phyloP scores from a whole-genome alignment of 225 moss, liverwort and hornwort genomes.

The Takakia lepidozioides region DNA sequence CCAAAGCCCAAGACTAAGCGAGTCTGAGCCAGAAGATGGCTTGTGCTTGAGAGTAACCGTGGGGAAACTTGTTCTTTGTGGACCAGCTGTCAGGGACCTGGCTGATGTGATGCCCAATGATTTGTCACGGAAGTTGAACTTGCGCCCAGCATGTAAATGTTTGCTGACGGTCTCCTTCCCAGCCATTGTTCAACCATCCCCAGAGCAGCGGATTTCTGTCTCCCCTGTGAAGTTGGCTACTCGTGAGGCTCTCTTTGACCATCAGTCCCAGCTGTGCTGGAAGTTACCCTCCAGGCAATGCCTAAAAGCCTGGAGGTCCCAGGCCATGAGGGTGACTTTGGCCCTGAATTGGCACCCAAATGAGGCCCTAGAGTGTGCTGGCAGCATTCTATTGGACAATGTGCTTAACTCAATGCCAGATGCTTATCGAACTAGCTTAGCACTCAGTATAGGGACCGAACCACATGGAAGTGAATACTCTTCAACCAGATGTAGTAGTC shows the following conservation, averaged over 20 bases:
- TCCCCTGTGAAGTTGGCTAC: slow-evolving; percentile 20
- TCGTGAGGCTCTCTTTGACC: slow-evolving; percentile 34
- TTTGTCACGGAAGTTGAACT: background rate
- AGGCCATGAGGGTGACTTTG: slow-evolving; percentile 17
- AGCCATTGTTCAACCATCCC: slow-evolving; percentile 18
- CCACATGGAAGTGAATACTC: too few species aligned
- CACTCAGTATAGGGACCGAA: too few species aligned
- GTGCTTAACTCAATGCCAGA: slow-evolving; percentile 28
- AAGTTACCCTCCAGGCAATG: slow-evolving; percentile 13
- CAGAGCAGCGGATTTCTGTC: slow-evolving; percentile 26
- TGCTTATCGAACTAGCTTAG: slow-evolving; percentile 23
- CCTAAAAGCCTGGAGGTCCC: slow-evolving; percentile 20
- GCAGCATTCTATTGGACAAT: slow-evolving; percentile 23
- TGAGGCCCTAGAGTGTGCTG: slow-evolving; percentile 20
- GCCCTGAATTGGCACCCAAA: slow-evolving; percentile 22
- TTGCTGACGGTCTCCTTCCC: slow-evolving; percentile 35
- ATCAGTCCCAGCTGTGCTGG: slow-evolving; percentile 33
- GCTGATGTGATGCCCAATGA: slow-evolving; percentile 10
- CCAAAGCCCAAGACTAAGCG: too few species aligned
- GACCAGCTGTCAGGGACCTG: slow-evolving; percentile 24
- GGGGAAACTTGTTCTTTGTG: slow-evolving; percentile 29
- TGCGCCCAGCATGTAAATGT: slow-evolving; percentile 12
- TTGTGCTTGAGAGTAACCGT: slow-evolving; percentile 14
- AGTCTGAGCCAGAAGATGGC: too few species aligned
- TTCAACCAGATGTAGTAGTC: slow-evolving; percentile 14